phyloP scores from a whole-genome alignment of 2,329 filamentous ascomycete species.

The Trichoderma cornu-damae region DNA sequence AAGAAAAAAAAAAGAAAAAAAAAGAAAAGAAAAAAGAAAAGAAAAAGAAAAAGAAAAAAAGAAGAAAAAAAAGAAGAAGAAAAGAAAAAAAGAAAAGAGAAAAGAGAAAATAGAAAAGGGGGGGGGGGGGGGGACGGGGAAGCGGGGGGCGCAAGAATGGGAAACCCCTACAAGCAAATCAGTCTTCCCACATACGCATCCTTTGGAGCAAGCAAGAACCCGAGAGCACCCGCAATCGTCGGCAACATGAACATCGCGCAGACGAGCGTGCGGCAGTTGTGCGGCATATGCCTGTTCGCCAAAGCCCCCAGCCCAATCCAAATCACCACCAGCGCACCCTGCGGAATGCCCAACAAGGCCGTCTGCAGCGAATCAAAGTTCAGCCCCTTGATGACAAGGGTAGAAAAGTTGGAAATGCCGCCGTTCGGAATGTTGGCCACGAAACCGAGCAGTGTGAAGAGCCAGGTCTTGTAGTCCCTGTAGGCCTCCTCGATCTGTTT shows the following conservation, averaged over 20 bases:
- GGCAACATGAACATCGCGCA: conserved; percentile 53
- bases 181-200: conserved; percentile 49
- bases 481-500: conserved; percentile 53
- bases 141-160: not conserved
- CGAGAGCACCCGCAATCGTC: conserved; percentile 54
- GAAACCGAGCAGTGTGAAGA: conserved; percentile 51
- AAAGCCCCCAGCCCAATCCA: conserved; percentile 40
- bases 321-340: conserved; percentile 35
- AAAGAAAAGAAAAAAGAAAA: too few species aligned
- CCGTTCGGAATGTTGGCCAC: conserved; percentile 53
- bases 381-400: conserved; percentile 56
- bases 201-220: conserved; percentile 48
- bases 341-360: conserved; percentile 36
- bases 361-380: conserved; percentile 43
- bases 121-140: too few species aligned
- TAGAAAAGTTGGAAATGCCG: conserved; percentile 55
- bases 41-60: too few species aligned
- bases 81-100: too few species aligned
- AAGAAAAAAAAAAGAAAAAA: too few species aligned
- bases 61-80: too few species aligned
- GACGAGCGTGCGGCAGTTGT: conserved; percentile 49
- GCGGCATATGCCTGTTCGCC: conserved; percentile 36
- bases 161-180: conserved; percentile 44
- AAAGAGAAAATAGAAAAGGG: too few species aligned
- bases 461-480: conserved; percentile 53